These are phyloP conservation scores for Neocucurbitaria cava DNA, from an alignment of 2,329 filamentous ascomycete genomes.

Conservation along the genomic window DNA sequence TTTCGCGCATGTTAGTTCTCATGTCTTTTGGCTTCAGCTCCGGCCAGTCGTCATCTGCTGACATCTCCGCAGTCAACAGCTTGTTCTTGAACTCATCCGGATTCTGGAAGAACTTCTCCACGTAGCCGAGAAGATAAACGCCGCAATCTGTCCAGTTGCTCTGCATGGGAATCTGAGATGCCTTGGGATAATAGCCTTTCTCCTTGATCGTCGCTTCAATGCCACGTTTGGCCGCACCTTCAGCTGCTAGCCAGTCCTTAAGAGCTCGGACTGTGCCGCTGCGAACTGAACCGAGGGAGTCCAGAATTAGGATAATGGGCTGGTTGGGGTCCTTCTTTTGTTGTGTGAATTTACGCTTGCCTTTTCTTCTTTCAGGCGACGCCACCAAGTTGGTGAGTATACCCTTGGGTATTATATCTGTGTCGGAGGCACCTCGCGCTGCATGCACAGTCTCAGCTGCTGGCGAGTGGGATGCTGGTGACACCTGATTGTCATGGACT, in stretches of 20 bases:
- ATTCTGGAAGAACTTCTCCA: slow-evolving; percentile 77
- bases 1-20: slow-evolving; percentile 69
- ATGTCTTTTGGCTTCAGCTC: slow-evolving; percentile 63
- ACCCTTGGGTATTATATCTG: slow-evolving; percentile 7
- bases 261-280: slow-evolving; percentile 68
- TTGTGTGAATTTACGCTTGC: slow-evolving; percentile 20
- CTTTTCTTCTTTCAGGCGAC: slow-evolving; percentile 28
- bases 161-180: slow-evolving; percentile 74
- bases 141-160: slow-evolving; percentile 90
- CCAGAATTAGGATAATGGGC: slow-evolving; percentile 82
- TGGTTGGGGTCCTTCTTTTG: slow-evolving; percentile 44
- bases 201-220: slow-evolving; percentile 54
- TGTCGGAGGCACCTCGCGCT: slow-evolving; percentile 9
- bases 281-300: slow-evolving; percentile 76
- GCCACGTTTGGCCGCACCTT: slow-evolving; percentile 70
- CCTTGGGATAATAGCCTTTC: slow-evolving; percentile 70
- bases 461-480: neutral
- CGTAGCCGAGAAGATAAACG: slow-evolving; percentile 82
- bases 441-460: neutral
- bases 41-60: slow-evolving; percentile 62
- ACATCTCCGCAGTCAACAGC: slow-evolving; percentile 70
- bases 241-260: slow-evolving; percentile 77
- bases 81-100: slow-evolving; percentile 74
- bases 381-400: slow-evolving; percentile 14
- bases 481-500: neutral